Conservation (phyloP, 257 asterid species). For the Capsicum rhomboideum region DNA sequence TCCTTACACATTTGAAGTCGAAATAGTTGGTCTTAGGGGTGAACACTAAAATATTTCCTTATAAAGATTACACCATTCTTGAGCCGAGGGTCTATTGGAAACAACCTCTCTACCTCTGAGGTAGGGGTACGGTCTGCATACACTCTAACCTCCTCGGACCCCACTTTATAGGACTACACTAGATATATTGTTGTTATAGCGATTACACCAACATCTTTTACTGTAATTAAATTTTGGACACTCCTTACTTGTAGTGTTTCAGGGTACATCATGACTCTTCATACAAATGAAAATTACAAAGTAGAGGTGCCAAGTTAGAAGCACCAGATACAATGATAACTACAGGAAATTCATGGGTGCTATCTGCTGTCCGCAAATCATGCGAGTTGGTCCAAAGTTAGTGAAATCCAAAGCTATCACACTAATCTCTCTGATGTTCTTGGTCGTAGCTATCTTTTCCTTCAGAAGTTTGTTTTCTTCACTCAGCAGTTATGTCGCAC, state of each 20-base stretch:
- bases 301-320: background rate
- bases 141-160: no score
- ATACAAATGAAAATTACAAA: background rate
- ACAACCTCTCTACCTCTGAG: no score
- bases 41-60: background rate
- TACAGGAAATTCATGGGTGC: background rate
- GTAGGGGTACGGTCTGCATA: no score
- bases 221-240: background rate
- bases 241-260: background rate
- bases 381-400: background rate
- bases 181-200: no score
- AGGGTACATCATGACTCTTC: background rate
- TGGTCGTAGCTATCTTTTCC: background rate
- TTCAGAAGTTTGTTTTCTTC: no score
- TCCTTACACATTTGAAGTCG: background rate
- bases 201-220: no score
- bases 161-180: no score
- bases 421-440: background rate
- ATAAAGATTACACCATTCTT: background rate
- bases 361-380: background rate
- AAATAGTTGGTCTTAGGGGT: background rate
- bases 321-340: background rate
- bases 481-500: no score
- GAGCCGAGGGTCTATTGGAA: no score
- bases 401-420: background rate